Percentiles rank a stretch among this genome's conserved stretches.
Conservation (phyloP, 2,329 filamentous ascomycete species). For the Diaporthe helianthi region DNA sequence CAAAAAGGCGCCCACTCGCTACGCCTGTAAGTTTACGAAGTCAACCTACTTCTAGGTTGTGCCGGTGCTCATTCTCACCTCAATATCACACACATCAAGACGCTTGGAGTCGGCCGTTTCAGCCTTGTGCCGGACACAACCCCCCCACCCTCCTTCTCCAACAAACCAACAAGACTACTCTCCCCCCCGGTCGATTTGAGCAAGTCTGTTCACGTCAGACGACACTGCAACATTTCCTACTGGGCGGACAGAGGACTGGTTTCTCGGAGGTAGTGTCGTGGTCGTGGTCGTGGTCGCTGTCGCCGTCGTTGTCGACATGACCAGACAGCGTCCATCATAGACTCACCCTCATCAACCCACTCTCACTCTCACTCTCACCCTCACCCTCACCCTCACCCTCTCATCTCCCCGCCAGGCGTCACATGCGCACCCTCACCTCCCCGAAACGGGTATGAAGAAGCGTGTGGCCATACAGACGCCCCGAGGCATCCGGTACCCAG, state of each 20-base stretch:
- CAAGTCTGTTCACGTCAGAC: background rate
- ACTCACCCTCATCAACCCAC: background rate
- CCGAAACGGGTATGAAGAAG: conserved; percentile 28
- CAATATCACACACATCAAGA: background rate
- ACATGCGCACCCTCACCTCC: background rate
- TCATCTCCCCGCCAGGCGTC: background rate
- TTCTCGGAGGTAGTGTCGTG: background rate
- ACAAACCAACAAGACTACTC: background rate
- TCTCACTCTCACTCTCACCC: background rate
- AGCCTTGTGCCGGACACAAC: conserved; percentile 13
- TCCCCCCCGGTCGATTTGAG: background rate
- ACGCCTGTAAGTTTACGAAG: background rate
- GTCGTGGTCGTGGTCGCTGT: background rate
- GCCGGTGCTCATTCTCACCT: background rate
- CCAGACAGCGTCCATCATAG: conserved; percentile 15
- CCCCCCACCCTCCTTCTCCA: too few species aligned
- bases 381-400: background rate
- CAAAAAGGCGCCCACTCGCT: background rate
- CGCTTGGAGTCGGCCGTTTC: conserved; percentile 18
- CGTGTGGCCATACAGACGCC: conserved; percentile 34
- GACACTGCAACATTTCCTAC: background rate
- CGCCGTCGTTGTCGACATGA: conserved; percentile 28
- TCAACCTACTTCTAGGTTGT: background rate
- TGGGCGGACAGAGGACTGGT: background rate
- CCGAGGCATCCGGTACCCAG: conserved; percentile 33